Percentiles rank a stretch among this genome's conserved stretches.
phyloP scores from a whole-genome alignment of 2,329 filamentous ascomycete genomes.

The Stagonosporopsis vannaccii region DNA sequence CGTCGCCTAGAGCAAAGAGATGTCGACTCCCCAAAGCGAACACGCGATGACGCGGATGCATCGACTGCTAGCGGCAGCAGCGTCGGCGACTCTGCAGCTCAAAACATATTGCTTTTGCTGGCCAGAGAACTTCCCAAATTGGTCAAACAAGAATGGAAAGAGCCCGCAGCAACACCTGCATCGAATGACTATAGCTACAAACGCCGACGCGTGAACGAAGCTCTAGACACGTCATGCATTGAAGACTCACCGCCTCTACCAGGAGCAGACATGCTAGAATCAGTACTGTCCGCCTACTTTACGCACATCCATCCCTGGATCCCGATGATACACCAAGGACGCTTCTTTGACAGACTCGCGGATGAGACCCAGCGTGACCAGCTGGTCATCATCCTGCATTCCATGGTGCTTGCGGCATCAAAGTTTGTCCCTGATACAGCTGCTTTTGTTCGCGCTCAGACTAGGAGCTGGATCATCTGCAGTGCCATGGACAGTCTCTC shows the following conservation, averaged over 20 bases:
- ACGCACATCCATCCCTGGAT: constrained; percentile 26
- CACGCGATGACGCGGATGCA: background rate
- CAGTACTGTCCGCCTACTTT: constrained; percentile 22
- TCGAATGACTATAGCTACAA: constrained; percentile 12
- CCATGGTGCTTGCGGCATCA: constrained; percentile 24
- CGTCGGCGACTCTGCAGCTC: constrained; percentile 9
- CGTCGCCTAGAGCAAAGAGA: constrained; percentile 11
- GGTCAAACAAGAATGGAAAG: background rate
- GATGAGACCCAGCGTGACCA: constrained; percentile 3
- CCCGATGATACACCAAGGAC: constrained; percentile 26
- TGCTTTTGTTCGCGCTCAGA: background rate
- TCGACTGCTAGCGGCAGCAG: background rate
- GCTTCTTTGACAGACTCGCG: constrained; percentile 19
- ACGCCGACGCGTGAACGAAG: constrained; percentile 17
- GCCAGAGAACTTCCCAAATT: constrained; percentile 28
- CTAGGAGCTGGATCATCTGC: constrained; percentile 19
- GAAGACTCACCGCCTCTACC: constrained; percentile 4
- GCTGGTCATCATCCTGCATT: constrained; percentile 17
- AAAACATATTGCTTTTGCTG: constrained; percentile 18
- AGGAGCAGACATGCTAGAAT: constrained; percentile 2
- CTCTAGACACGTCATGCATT: background rate
- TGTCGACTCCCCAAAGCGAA: background rate
- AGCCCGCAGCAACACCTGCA: constrained; percentile 1
- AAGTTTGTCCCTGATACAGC: constrained; percentile 19
- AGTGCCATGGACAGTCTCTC: constrained; percentile 22